These are phyloP conservation scores for Chaetoscypha palmicola DNA, from an alignment of 2,329 filamentous ascomycete species.

Conservation along the genomic window DNA sequence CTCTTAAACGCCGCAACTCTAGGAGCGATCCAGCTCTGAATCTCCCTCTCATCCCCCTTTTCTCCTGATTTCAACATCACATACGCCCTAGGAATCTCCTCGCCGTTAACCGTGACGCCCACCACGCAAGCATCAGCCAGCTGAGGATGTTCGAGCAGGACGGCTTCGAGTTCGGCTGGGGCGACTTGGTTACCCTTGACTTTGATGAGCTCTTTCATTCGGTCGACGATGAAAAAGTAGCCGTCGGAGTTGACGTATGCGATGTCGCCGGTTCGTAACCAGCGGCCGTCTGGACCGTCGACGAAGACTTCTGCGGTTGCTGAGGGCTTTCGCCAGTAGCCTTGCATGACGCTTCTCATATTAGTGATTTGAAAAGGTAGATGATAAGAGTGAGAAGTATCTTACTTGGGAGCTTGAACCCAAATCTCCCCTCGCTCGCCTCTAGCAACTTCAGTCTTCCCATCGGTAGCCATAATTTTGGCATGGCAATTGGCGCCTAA, in stretches of 20 bases:
- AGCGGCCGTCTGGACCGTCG: slow-evolving; percentile 67
- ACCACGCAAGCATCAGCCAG: slow-evolving; percentile 41
- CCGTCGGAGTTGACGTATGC: slow-evolving; percentile 64
- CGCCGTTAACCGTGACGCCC: slow-evolving; percentile 36
- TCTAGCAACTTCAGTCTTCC: slow-evolving; percentile 28
- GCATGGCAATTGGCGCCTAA: slow-evolving; percentile 62
- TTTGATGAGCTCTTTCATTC: slow-evolving; percentile 39
- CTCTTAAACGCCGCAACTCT: slow-evolving; percentile 59
- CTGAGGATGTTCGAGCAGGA: slow-evolving; percentile 35
- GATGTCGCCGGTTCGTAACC: slow-evolving; percentile 44
- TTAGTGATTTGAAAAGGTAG: background rate
- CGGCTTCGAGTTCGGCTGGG: slow-evolving; percentile 41
- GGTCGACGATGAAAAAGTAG: slow-evolving; percentile 84
- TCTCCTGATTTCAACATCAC: slow-evolving; percentile 37
- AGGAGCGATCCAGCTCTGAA: slow-evolving; percentile 50
- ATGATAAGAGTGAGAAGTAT: background rate
- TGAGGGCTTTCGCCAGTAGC: slow-evolving; percentile 51
- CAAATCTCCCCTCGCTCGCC: slow-evolving; percentile 64
- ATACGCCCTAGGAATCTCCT: slow-evolving; percentile 55
- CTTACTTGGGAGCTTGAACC: slow-evolving; percentile 49
- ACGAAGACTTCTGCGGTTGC: slow-evolving; percentile 54
- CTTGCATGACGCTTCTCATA: slow-evolving; percentile 45
- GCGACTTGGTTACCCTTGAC: slow-evolving; percentile 44
- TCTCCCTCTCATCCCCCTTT: slow-evolving; percentile 34
- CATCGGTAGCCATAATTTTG: slow-evolving; percentile 48